phyloP scores from a whole-genome alignment of 1,284 basidiomycete genomes.

The Trichosporon sp. region DNA sequence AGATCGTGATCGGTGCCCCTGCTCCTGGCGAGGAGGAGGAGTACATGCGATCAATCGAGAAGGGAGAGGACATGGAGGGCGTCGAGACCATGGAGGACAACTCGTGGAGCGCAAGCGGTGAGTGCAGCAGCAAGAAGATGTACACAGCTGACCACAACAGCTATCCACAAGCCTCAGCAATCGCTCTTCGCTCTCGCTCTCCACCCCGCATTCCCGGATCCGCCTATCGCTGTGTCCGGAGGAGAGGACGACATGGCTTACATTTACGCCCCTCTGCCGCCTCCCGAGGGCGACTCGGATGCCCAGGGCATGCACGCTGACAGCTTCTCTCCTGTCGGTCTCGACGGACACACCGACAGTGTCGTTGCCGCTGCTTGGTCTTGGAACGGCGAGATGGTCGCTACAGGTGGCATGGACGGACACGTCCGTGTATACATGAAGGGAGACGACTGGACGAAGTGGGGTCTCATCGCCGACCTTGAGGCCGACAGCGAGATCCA shows the following conservation, averaged over 20 bases:
- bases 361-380: slow-evolving; percentile 78
- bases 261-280: slow-evolving; percentile 58
- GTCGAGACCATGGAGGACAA: slow-evolving; percentile 29
- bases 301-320: slow-evolving; percentile 50
- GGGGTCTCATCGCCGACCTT: slow-evolving; percentile 88
- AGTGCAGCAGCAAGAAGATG: slow-evolving; percentile 5
- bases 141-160: slow-evolving; percentile 24
- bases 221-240: slow-evolving; percentile 79
- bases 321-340: slow-evolving; percentile 69
- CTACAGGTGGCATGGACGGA: slow-evolving; percentile 97
- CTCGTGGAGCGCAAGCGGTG: slow-evolving; percentile 22
- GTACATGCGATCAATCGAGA: slow-evolving; percentile 16
- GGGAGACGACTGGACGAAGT: slow-evolving; percentile 65
- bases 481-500: slow-evolving; percentile 92
- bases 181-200: slow-evolving; percentile 81
- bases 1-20: slow-evolving; percentile 47
- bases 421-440: slow-evolving; percentile 84
- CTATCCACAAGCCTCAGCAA: slow-evolving; percentile 37
- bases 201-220: slow-evolving; percentile 66
- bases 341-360: slow-evolving; percentile 89
- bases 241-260: slow-evolving; percentile 94
- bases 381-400: slow-evolving; percentile 80
- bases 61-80: slow-evolving; percentile 16
- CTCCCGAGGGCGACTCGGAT: slow-evolving; percentile 7
- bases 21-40: slow-evolving; percentile 31